Percentiles rank a stretch among this genome's conserved stretches.
phyloP scores from a whole-genome alignment of 2,329 filamentous ascomycete species.

The Paecilomyces sp. region DNA sequence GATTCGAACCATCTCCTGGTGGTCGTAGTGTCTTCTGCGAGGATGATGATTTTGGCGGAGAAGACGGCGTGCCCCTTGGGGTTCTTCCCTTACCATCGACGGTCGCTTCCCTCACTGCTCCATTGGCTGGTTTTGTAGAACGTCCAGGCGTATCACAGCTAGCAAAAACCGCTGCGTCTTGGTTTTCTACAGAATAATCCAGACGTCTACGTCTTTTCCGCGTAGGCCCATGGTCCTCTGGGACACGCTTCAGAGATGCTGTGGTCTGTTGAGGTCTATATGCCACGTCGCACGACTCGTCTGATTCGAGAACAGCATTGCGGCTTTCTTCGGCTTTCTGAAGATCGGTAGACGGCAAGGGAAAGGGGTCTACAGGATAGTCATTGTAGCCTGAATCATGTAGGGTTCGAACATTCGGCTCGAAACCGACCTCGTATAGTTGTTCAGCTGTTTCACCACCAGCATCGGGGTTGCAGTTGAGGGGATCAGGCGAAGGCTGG shows the following conservation, averaged over 20 bases:
- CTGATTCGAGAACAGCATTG: not conserved
- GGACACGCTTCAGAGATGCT: not conserved
- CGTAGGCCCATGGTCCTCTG: not conserved
- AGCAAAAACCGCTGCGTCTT: not conserved
- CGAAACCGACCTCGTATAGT: not conserved
- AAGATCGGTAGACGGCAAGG: not conserved
- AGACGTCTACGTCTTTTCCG: not conserved
- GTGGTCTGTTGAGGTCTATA: not conserved
- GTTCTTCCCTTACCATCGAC: constrained; percentile 4
- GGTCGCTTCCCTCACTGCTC: not conserved
- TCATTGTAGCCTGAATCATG: not conserved
- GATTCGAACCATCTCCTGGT: constrained; percentile 25
- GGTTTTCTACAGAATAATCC: not conserved
- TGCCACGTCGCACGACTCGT: not conserved
- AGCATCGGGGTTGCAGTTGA: constrained; percentile 9
- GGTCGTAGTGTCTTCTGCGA: constrained; percentile 19
- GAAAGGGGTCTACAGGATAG: not conserved
- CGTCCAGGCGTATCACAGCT: not conserved
- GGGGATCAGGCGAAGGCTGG: constrained; percentile 4
- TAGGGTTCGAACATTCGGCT: not conserved
- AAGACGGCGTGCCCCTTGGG: constrained; percentile 7
- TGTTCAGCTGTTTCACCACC: constrained; percentile 3
- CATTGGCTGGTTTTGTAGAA: not conserved
- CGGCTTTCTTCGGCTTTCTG: not conserved
- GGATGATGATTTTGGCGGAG: constrained; percentile 15